phyloP scores from a whole-genome alignment of 208 protist species.

The Crithidia expoeki region DNA sequence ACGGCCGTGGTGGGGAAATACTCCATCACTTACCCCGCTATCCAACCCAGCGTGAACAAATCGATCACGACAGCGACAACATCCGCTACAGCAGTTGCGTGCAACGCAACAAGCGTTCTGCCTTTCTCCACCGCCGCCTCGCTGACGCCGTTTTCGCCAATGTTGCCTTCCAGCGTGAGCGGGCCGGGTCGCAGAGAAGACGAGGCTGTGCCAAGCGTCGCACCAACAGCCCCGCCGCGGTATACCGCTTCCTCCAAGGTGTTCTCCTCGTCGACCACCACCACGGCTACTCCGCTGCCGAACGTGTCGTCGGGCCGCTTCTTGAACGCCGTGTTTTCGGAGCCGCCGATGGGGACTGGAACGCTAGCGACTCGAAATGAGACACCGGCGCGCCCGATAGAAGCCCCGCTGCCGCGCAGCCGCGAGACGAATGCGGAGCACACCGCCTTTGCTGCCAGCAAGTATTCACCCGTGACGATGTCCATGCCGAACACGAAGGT shows the following conservation, averaged over 20 bases:
- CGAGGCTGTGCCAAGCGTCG: constrained; percentile 3
- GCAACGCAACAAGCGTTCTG: too few species aligned
- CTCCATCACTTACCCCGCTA: constrained; percentile 9
- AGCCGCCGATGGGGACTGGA: neutral
- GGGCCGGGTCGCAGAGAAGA: neutral
- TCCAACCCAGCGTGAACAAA: too few species aligned
- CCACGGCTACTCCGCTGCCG: neutral
- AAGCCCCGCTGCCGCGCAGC: constrained; percentile 15
- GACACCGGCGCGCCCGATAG: constrained; percentile 1
- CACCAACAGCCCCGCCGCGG: constrained; percentile 11
- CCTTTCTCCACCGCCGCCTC: neutral
- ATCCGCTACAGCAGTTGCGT: neutral
- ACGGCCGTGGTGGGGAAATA: constrained; percentile 9
- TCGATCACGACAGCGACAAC: neutral
- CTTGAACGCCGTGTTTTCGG: neutral
- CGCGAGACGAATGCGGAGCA: neutral
- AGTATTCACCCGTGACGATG: neutral
- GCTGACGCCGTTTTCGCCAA: neutral
- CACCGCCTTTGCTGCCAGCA: neutral
- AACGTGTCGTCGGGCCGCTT: neutral
- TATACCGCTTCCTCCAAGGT: constrained; percentile 26
- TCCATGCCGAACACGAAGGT: neutral
- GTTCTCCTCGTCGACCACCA: neutral
- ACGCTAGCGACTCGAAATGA: constrained; percentile 10
- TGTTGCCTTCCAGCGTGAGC: too few species aligned